These are phyloP conservation scores for Vitis labrusca DNA, from an alignment of 164 flowering plant genomes.

Conservation along the genomic window DNA sequence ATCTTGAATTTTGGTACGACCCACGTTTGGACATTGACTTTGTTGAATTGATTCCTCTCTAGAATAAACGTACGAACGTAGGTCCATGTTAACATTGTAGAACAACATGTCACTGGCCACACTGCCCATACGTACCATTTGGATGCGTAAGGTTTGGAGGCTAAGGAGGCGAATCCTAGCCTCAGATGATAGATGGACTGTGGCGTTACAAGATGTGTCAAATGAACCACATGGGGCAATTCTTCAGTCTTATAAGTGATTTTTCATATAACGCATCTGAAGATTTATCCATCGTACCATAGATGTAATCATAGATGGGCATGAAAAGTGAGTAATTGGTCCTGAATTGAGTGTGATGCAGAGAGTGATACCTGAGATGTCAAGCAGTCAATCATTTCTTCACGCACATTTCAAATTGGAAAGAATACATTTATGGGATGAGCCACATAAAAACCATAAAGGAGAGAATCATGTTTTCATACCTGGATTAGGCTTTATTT, in stretches of 20 bases:
- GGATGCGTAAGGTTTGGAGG: slow-evolving; percentile 53
- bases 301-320: slow-evolving; percentile 57
- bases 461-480: not conserved
- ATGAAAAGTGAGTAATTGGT: slow-evolving; percentile 57
- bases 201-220: slow-evolving; percentile 70
- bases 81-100: slow-evolving; percentile 44
- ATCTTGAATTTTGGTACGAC: slow-evolving; percentile 56
- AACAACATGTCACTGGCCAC: slow-evolving; percentile 60
- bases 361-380: slow-evolving; percentile 43
- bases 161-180: slow-evolving; percentile 58
- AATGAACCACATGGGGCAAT: slow-evolving; percentile 54
- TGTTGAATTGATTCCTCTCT: slow-evolving; percentile 51
- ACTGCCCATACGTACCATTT: slow-evolving; percentile 65
- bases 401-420: no score
- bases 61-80: slow-evolving; percentile 46
- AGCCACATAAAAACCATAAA: no score
- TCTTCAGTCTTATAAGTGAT: slow-evolving; percentile 41
- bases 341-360: slow-evolving; percentile 57
- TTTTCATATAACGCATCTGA: slow-evolving; percentile 46
- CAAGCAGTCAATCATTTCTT: not conserved
- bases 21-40: slow-evolving; percentile 71
- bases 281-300: slow-evolving; percentile 57
- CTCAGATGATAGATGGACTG: slow-evolving; percentile 67
- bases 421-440: no score
- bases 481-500: no score